Evolutionary conservation across 441 rosid genomes (phyloP), one percentile per base, ranked within the genome.

Genomic region (Euphorbia celastroides): DNA sequence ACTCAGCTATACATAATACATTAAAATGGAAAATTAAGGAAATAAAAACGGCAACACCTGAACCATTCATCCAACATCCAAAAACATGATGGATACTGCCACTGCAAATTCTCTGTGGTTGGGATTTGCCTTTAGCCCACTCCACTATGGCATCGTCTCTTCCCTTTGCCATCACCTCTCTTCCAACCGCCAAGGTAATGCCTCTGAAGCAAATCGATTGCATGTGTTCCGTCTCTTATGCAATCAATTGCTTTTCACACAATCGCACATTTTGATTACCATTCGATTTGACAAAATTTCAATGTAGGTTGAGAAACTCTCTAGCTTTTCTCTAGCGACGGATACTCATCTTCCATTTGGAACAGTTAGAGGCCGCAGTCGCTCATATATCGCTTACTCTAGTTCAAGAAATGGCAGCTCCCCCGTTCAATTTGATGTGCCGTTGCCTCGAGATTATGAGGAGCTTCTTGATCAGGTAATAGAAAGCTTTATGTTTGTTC

Each of bases 401-500:
- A 82, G 72, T 63, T 73, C 88, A 22, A 78, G 79, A 67, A 72
- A 74, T 3, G 76, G 68, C 20, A 73, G 68, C 57, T 62, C 83
- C 48, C 74, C 83, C 2, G 57, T 76, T 61, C 83, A 79, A 59
- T 42, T 34, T 26, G 84, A 87, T 65, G 75, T 78, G 61, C 85
- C 84, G 0, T 89, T 92, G 57, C 98, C 98, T 26, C 20, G 48
- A 58, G 88, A 87, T 62, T 92, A 92, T 60, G 36, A 70, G 1
- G 89, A 88, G 70, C 89, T 92, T 67, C 81, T 92, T 73, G 70
- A 73, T 59, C 98, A 90, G 79, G 98, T 92, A 48, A 19, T 17
- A 46, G 42, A 14, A 41, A 27, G 10, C 23, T n/a, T 66, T 42
- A 4, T 5, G 17, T 3, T n/a, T 25, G 3, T 6, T 7, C 12